Base-by-base conservation (phyloP, 2,329 filamentous ascomycete species). In the Byssoonygena ceratinophila region DNA sequence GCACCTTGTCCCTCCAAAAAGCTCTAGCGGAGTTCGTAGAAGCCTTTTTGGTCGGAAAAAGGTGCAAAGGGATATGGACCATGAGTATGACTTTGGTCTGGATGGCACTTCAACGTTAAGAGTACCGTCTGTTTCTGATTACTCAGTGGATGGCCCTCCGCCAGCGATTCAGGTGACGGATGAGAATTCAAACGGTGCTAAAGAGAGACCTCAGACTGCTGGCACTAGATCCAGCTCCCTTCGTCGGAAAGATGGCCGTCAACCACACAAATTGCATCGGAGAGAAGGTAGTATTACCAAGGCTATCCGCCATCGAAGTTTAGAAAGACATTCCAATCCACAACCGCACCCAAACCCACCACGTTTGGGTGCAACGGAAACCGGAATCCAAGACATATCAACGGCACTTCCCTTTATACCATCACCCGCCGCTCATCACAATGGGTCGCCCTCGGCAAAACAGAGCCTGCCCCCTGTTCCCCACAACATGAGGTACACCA, bases 121-220 rank as follows among this genome's bases (percentile, higher is more conserved):
- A 44, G 50, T 59, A 29, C 54, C 59, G 23, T 57, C 62, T 37
- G 56, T 61, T 36, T 53, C 60, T 12, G 63, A 61, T 11, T 55
- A 59, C 8, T 40, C 46, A 25, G 14, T 48, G 34, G 59, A 59
- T 23, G 55, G 62, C 2, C 64, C 70, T 51, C 76, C 83, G 29
- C 87, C 88, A 1, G 76, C 81, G 1, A 90, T 94, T 55, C 85
- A 92, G 53, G 77, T 94, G 23, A 92, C 83, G 0, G 79, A 80
- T 54, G 85, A 87, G 52, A 69, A 77, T 51, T 60, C 58, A 6
- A 54, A 59, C 4, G 46, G 37, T 14, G 54, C 60, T 2, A 57
- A 56, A 61, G 71, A 65, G 29, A 61, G 58, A 40, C 59, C 61
- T 29, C 39, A 49, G 12, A 46, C 40, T 14, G 14, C 61, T 11